phyloP scores from a whole-genome alignment of 2,329 filamentous ascomycete genomes.

The Fusarium veterinarium region DNA sequence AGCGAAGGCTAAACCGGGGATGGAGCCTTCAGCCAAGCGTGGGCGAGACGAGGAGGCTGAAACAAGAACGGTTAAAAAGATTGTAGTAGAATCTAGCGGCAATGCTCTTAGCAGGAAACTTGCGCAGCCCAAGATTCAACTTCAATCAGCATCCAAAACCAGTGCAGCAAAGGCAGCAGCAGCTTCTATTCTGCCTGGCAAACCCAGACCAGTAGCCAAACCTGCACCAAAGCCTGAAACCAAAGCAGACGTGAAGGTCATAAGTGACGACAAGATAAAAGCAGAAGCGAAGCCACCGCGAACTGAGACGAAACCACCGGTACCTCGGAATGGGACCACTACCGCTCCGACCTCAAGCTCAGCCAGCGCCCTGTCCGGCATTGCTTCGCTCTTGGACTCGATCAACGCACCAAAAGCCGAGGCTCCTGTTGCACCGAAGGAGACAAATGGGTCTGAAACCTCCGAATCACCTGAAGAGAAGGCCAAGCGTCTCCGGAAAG shows the following conservation, averaged over 20 bases:
- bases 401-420: slow-evolving; percentile 58
- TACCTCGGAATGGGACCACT: slow-evolving; percentile 48
- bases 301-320: slow-evolving; percentile 46
- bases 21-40: slow-evolving; percentile 50
- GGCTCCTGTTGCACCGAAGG: slow-evolving; percentile 62
- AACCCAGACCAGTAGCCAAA: slow-evolving; percentile 59
- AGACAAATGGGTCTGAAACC: slow-evolving; percentile 59
- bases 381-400: slow-evolving; percentile 65
- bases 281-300: slow-evolving; percentile 44
- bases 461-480: slow-evolving; percentile 76
- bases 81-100: slow-evolving; percentile 54
- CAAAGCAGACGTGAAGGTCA: slow-evolving; percentile 43
- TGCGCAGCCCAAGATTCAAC: slow-evolving; percentile 50
- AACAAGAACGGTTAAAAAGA: slow-evolving; percentile 55
- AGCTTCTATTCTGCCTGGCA: slow-evolving; percentile 60
- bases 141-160: slow-evolving; percentile 46
- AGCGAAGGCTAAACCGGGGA: slow-evolving; percentile 50
- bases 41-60: slow-evolving; percentile 56
- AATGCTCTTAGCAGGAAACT: slow-evolving; percentile 55
- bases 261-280: slow-evolving; percentile 49
- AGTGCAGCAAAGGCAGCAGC: slow-evolving; percentile 47
- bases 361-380: slow-evolving; percentile 57
- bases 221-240: slow-evolving; percentile 52
- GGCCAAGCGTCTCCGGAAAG: slow-evolving; percentile 76
- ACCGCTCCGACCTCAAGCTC: slow-evolving; percentile 14